Base-by-base conservation (phyloP, 108 stramenopile genomes). In the Cyclotella baltica region DNA sequence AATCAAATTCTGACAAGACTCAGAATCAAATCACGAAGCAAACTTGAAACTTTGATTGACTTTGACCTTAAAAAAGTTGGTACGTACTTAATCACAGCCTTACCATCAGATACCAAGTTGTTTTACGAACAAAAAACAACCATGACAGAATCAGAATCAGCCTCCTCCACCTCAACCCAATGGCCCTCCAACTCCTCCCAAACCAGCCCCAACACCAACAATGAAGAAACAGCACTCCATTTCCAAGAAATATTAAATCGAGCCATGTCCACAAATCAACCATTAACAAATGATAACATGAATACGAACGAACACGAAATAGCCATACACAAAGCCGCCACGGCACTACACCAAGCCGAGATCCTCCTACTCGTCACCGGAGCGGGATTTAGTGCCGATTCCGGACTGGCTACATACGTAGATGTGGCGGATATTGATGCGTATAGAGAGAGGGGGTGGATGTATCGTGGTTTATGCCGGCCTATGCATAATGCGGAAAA, bases 341-440 rank as follows among this genome's bases (percentile, higher is more conserved):
- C 36, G 3, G 48, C 34, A 20, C 48, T 86, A 4, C 62, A 40
- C 46, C 75, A 75, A 20, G 77, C 82, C 13, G 78, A 86, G 31
- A 51, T 83, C 3, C 63, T 86, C 0, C 57, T 86, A 0, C 61
- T 80, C 23, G 82, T 82, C 25, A 84, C 85, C 25, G 85, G 85
- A 29, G 85, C 85, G 18, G 85, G 82, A 15, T 86, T 77, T 40
- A 53, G 57, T 40, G 85, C 85, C 16, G 82, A 86, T 50, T 73
- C 61, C 28, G 85, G 85, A 35, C 58, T 86, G 13, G 79, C 77
- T 0, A 77, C 77, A 1, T 86, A 83, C 35, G 47, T 25, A 0
- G 78, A 80, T 31, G 80, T 86, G 30, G 83, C 83, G 15, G 70
- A 81, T 30, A 56, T 81, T 38, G 70, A 80, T 0, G 79, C 80